phyloP scores from a whole-genome alignment of 371 early-diverging fungal species.

The Funneliformis caledonium region DNA sequence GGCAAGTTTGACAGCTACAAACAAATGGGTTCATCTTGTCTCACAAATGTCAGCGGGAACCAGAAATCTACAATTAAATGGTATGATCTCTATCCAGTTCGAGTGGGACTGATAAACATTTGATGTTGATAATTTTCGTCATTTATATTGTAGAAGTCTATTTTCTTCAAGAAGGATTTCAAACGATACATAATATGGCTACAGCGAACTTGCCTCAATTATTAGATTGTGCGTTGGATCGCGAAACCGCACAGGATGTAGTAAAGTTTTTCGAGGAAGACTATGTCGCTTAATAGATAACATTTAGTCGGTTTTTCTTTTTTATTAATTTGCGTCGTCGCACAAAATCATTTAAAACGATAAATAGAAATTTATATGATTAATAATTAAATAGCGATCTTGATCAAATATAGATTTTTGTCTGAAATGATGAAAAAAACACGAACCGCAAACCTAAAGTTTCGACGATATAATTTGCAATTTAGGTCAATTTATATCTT shows the following conservation, averaged over 20 bases:
- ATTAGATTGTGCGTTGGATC: conserved; percentile 38
- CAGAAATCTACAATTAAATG: conserved; percentile 25
- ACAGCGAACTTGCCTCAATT: conserved; percentile 31
- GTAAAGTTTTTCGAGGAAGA: conserved; percentile 35
- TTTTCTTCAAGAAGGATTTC: conserved; percentile 33
- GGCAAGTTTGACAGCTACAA: conserved; percentile 8
- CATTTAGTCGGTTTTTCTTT: too few relatives aligned
- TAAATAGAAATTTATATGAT: too few relatives aligned
- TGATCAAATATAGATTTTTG: too few relatives aligned
- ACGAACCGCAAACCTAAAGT: too few relatives aligned
- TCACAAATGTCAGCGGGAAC: conserved; percentile 32
- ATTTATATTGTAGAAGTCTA: conserved; percentile 28
- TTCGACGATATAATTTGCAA: too few relatives aligned
- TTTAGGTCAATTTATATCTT: too few relatives aligned
- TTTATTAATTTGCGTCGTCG: too few relatives aligned
- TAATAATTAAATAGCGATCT: too few relatives aligned
- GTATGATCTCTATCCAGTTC: neutral
- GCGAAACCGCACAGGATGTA: conserved; percentile 25
- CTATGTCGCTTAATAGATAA: neutral
- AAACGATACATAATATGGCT: conserved; percentile 25
- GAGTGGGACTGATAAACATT: neutral
- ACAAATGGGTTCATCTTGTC: conserved; percentile 36
- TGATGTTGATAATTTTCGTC: neutral
- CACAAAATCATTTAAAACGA: too few relatives aligned
- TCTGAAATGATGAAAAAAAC: too few relatives aligned